Percentiles rank a stretch among this genome's conserved stretches.
Conservation (phyloP, 2,329 filamentous ascomycete species). For the Malbranchea cinnamomea region DNA sequence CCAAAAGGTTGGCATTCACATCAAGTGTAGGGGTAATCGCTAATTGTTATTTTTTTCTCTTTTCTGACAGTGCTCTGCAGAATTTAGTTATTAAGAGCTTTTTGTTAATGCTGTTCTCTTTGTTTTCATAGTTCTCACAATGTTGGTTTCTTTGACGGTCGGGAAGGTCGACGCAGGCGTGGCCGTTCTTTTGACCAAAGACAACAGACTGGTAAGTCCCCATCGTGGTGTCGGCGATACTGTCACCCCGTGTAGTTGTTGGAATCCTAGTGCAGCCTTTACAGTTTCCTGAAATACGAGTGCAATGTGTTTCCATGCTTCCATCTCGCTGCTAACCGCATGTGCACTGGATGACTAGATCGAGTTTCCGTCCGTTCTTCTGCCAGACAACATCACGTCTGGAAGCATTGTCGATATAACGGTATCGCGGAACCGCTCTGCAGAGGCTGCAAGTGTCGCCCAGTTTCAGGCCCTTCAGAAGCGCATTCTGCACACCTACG, state of each 20-base stretch:
- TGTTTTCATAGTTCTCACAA: conserved; percentile 29
- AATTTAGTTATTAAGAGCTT: too few species aligned
- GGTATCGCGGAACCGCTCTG: conserved; percentile 68
- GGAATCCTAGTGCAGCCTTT: neutral
- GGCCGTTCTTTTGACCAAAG: conserved; percentile 87
- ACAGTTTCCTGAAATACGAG: too few species aligned
- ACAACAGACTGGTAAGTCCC: conserved; percentile 74
- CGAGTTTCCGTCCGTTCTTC: conserved; percentile 93
- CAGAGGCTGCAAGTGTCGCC: conserved; percentile 59
- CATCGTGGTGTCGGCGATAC: neutral
- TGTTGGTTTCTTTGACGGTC: conserved; percentile 95
- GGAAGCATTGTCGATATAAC: conserved; percentile 97
- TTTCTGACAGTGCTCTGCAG: too few species aligned
- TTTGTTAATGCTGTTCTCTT: conserved; percentile 2
- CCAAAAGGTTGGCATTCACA: too few species aligned
- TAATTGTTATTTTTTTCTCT: too few species aligned
- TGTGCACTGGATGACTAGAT: too few species aligned
- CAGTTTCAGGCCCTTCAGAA: conserved; percentile 77
- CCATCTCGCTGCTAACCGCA: too few species aligned
- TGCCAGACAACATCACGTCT: conserved; percentile 86
- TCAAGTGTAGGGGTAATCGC: too few species aligned
- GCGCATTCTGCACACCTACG: conserved; percentile 75
- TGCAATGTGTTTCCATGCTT: too few species aligned
- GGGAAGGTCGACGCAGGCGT: conserved; percentile 99
- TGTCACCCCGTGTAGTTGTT: neutral